Evolutionary conservation across 2,329 filamentous ascomycete species (phyloP), one percentile per base, ranked within the genome.

Genomic region (Exophiala spinifera): DNA sequence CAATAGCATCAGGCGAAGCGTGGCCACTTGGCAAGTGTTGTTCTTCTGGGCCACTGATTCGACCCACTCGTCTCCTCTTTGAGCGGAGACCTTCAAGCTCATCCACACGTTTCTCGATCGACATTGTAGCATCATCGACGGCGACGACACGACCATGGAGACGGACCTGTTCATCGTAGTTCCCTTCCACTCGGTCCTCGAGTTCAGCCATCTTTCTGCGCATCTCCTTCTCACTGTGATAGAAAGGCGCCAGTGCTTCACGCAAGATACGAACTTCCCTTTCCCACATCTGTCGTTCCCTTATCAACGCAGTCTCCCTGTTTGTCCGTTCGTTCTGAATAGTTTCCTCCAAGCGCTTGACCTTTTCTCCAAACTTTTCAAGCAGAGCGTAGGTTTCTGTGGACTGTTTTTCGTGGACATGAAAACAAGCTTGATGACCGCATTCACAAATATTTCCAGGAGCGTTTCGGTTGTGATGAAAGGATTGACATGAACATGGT

Each of bases 361-460:
- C 51, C 37, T 61, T 62, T 17, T 67, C 66, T 25, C 61, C 48
- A 25, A 55, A 45, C 46, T 55, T 61, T 25, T 57, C 57, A 40
- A 57, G 19, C 13, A 53, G 37, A 46, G 44, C 49, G 49, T 55
- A 40, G 23, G 34, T 53, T 36, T 48, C 59, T 37, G n/a, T 36
- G 31, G 13, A 15, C 15, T 44, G 53, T 47, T 33, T 34, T 23
- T 53, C 43, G 50, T 55, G 49, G 17, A 59, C 70, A 59, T 76
- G 74, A 58, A 72, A 71, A 69, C 74, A 76, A 61, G 74, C 74
- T 63, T 75, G 74, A 63, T 76, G 74, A 13, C 74, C 74, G 60
- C 74, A 76, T 17, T 73, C 73, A 58, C 74, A 77, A 46, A 64
- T 68, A n/a, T 72, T 72, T 21, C 67, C 67, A 3, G 72, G 72